Evolutionary conservation across 2,329 filamentous ascomycete genomes (phyloP), one percentile per base, ranked within the genome.

Genomic region (Stemphylium lycopersici): DNA sequence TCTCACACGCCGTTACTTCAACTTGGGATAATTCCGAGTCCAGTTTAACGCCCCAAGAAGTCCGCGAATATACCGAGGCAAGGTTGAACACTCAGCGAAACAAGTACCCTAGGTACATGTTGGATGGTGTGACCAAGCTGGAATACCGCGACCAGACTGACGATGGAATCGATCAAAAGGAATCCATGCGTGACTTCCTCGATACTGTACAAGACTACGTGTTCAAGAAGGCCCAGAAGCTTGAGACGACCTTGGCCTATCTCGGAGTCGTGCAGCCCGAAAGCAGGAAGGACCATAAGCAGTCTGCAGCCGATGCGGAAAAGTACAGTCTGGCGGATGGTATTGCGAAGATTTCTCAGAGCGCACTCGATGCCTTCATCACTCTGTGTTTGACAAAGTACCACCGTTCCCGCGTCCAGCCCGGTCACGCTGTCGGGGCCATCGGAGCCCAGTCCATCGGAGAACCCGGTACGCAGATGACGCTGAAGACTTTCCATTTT

Each of bases 401-500:
- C 76, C 89, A 91, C 64, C 90, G 88, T 74, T 93, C 93, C 1
- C 90, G 91, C 62, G 90, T 96, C 16, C 93, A 99, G 73, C 93
- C 95, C 11, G 95, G 95, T 2, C 93, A 98, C 70, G 93, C 95
- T 4, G 95, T 99, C 0, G 95, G 95, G 59, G 95, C 95, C 13
- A 92, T 98, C 33, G 95, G 95, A 62, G 95, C 95, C 1, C 95
- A 99, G 76, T 98, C 93, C 1, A 99, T 99, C 66, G 95, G 95
- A 77, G 95, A 99, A 71, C 95, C 95, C 0, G 95, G 95, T 73
- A 99, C 95, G 0, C 95, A 99, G 77, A 99, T 99, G 95, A 99
- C 95, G 1, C 80, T 99, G 61, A 98, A 98, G 79, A 98, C 95
- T 72, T 98, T 98, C 86, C 95, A 98, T 89, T 99, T 99, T 81